Conservation (phyloP, 345 rosid genomes). For the Clausena lansium region DNA sequence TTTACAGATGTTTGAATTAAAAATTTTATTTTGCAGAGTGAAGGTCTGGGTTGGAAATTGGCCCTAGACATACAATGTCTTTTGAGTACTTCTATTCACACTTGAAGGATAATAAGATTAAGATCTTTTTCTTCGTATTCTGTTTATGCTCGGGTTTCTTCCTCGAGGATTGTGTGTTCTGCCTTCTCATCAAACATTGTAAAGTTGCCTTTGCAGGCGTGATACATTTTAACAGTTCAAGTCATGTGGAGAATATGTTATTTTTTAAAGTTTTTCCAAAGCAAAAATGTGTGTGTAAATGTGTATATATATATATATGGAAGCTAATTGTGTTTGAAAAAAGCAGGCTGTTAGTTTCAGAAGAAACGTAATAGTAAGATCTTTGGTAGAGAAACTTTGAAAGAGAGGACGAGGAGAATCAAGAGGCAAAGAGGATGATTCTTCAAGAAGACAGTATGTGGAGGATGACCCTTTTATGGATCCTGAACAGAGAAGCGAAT, state of each 20-base stretch:
- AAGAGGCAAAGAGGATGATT: slow-evolving; percentile 34
- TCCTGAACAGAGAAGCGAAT: slow-evolving; percentile 65
- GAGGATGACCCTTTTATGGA: slow-evolving; percentile 45
- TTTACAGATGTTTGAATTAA: not conserved
- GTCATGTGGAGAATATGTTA: not conserved
- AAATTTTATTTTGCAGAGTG: not conserved
- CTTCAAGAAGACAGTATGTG: slow-evolving; percentile 19
- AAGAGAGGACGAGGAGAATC: slow-evolving; percentile 40
- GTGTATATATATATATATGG: not conserved
- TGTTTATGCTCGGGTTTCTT: slow-evolving; percentile 18
- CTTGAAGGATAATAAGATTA: slow-evolving; percentile 22
- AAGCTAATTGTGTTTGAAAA: not conserved
- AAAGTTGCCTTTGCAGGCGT: slow-evolving; percentile 19
- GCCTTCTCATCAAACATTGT: slow-evolving; percentile 8
- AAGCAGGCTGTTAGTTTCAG: slow-evolving; percentile 29
- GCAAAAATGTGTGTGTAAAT: not conserved
- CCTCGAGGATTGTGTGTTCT: slow-evolving; percentile 17
- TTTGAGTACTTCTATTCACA: slow-evolving; percentile 25
- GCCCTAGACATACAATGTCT: slow-evolving; percentile 24
- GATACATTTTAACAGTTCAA: not conserved
- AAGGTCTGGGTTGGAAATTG: slow-evolving; percentile 20
- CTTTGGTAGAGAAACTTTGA: slow-evolving; percentile 48
- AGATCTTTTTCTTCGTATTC: slow-evolving; percentile 12
- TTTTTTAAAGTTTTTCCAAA: not conserved
- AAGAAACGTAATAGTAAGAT: slow-evolving; percentile 32